Base-by-base conservation (phyloP, 2,329 filamentous ascomycete species). In the Diplocarpon mali region DNA sequence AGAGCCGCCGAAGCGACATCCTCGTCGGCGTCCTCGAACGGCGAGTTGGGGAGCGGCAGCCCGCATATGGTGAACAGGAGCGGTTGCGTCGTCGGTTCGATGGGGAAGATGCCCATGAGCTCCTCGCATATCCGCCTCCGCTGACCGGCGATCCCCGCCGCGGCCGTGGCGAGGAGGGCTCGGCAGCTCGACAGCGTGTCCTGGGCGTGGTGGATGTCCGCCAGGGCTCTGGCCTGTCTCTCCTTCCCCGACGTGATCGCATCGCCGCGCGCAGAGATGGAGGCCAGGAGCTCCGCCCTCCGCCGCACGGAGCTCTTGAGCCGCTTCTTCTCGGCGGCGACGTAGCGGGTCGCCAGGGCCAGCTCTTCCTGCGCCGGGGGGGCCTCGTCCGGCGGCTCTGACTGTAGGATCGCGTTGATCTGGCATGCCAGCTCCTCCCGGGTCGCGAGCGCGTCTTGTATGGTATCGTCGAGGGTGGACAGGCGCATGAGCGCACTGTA, bases 401-500 rank as follows among this genome's bases (percentile, higher is more conserved):
- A 54, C 0, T 66, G 60, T 4, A 80, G 61, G 0, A 79, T 64
- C 0, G 68, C 61, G 52, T 85, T 85, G 52, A 95, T 93, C 52
- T 95, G 85, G n/a, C 72, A 66, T 38, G 85, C 78, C 8, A 96
- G 70, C 42, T 73, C 72, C 48, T 84, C 78, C 12, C 84, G 78
- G 0, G 86, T 93, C 1, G 80, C 76, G 9, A 95, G 67, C 1
- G 88, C 88, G 63, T 96, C 90, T 60, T 93, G 87, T 17, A 95
- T 85, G 44, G 88, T 94, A 60, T 84, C 85, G 51, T 95, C 87
- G 13, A 96, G 71, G 46, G 89, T 95, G 5, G 85, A 82, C 10
- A 96, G 71, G 48, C 85, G 82, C 80, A 95, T 90, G 15, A 96
- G 69, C 2, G 85, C 78, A 58, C 87, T 88, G 62, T 94, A 95